phyloP scores from a whole-genome alignment of 2,329 filamentous ascomycete genomes.

The Camptophora hylomeconis region DNA sequence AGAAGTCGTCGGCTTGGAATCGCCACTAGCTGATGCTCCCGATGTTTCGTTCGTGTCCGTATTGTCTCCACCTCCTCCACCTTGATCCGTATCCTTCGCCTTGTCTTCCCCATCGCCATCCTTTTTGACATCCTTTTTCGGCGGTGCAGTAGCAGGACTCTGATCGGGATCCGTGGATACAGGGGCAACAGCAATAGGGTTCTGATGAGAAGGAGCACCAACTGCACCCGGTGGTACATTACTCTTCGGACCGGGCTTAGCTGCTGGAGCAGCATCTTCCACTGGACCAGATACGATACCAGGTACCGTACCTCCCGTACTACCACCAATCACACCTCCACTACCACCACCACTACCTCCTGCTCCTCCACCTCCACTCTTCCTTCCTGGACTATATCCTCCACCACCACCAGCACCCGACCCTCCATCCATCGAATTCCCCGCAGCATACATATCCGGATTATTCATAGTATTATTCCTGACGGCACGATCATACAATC shows the following conservation, averaged over 20 bases:
- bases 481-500: constrained; percentile 26
- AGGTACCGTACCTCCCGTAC: constrained; percentile 16
- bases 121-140: constrained; percentile 8
- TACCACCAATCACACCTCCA: constrained; percentile 2
- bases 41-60: background rate
- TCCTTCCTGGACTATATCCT: too few relatives aligned
- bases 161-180: constrained; percentile 11
- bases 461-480: constrained; percentile 27
- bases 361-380: constrained; percentile 10
- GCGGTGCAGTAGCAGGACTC: constrained; percentile 14
- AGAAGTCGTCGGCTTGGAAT: too few relatives aligned
- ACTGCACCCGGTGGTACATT: constrained; percentile 6
- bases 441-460: constrained; percentile 26
- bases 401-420: constrained; percentile 12
- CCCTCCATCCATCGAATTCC: constrained; percentile 15
- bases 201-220: constrained; percentile 4
- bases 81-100: background rate
- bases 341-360: constrained; percentile 17
- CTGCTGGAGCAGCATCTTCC: constrained; percentile 8
- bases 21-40: background rate
- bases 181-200: too few relatives aligned
- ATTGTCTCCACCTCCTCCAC: background rate
- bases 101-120: constrained; percentile 5
- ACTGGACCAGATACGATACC: constrained; percentile 5
- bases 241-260: constrained; percentile 4